Percentiles rank a stretch among this genome's conserved stretches.
These are phyloP conservation scores for Polytrichum formosum DNA, from an alignment of 225 moss, liverwort and hornwort species.

Conservation along the genomic window DNA sequence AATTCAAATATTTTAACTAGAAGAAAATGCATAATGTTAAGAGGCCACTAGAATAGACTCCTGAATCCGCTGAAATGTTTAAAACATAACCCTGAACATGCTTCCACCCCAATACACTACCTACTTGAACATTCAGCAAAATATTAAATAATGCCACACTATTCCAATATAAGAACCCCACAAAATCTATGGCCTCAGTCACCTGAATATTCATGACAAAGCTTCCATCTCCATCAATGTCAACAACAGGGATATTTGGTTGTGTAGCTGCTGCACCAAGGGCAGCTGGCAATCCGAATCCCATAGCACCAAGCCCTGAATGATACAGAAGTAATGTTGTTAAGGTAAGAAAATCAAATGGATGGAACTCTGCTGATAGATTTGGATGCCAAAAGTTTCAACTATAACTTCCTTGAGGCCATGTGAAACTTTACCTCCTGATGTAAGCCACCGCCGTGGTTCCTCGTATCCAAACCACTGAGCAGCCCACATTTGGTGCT, in stretches of 20 bases:
- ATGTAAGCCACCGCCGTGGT: constrained; percentile 95
- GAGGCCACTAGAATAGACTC: too few species aligned
- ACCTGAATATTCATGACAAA: constrained; percentile 97
- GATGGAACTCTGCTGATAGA: too few species aligned
- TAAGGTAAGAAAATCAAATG: neutral
- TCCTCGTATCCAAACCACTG: constrained; percentile 85
- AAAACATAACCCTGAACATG: too few species aligned
- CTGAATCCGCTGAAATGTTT: too few species aligned
- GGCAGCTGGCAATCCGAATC: constrained; percentile 95
- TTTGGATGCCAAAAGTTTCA: neutral
- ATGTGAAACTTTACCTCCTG: constrained; percentile 51
- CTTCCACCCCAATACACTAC: too few species aligned
- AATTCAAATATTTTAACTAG: too few species aligned
- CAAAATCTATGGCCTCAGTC: constrained; percentile 4
- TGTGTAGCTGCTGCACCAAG: constrained; percentile 85
- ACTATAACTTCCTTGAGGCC: neutral
- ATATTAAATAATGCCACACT: neutral
- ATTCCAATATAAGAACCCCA: neutral
- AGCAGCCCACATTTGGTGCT: constrained; percentile 99
- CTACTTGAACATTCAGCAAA: neutral
- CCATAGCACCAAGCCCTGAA: constrained; percentile 93
- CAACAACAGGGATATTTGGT: constrained; percentile 81
- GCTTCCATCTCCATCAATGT: constrained; percentile 98
- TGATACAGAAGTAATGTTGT: neutral
- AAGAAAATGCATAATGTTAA: too few species aligned